Percentiles rank a stretch among this genome's conserved stretches.
phyloP scores from a whole-genome alignment of 257 asterid species.

The Gentiana straminea region DNA sequence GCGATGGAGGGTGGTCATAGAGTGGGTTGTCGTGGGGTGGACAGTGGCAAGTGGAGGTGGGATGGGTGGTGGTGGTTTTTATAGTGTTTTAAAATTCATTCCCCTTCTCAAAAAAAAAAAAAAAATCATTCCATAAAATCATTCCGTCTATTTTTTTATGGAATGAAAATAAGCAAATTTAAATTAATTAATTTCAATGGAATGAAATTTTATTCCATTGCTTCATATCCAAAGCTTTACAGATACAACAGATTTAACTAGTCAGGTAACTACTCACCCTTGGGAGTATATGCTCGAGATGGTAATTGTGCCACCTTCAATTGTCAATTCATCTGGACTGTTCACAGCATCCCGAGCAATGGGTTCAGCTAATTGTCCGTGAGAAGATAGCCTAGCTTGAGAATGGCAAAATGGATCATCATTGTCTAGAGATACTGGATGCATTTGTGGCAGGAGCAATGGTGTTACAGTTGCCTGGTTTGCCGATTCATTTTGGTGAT shows the following conservation, averaged over 20 bases:
- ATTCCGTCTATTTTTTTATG: no score
- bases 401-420: constrained; percentile 42
- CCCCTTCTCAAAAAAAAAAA: no score
- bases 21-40: no score
- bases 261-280: constrained; percentile 41
- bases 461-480: constrained; percentile 36
- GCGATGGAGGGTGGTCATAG: no score
- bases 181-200: no score
- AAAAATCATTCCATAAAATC: no score
- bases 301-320: constrained; percentile 91
- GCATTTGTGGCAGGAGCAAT: constrained; percentile 32
- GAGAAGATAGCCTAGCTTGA: constrained; percentile 41
- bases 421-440: constrained; percentile 26
- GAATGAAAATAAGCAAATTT: no score
- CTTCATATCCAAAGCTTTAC: background rate
- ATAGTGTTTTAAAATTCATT: no score
- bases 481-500: constrained; percentile 38
- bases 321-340: constrained; percentile 42
- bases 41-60: no score
- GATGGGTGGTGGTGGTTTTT: no score
- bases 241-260: background rate
- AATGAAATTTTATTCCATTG: no score
- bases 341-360: constrained; percentile 26
- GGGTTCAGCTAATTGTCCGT: constrained; percentile 42
- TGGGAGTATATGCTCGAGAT: constrained; percentile 79